Evolutionary conservation across 495 filamentous ascomycete species (phyloP).

Genomic region (Penicillium steckii): DNA sequence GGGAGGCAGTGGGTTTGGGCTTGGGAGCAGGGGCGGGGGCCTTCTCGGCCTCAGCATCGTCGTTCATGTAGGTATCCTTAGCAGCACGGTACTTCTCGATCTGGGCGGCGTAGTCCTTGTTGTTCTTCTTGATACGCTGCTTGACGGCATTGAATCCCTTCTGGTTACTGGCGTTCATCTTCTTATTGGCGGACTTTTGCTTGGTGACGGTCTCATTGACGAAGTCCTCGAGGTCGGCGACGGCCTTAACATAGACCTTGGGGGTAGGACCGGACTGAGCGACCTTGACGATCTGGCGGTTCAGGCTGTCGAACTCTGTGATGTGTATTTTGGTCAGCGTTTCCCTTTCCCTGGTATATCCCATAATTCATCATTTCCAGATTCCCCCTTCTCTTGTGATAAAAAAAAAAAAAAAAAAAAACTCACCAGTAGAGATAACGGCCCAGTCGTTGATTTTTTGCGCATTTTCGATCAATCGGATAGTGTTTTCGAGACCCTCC

Average conservation of each 20-base stretch:
- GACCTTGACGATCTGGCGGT: slow-evolving; percentile 81
- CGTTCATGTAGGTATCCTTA: slow-evolving; percentile 84
- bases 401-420: not conserved
- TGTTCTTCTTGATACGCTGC: slow-evolving; percentile 96
- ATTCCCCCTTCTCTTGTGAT: not conserved
- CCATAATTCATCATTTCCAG: slow-evolving; percentile 6
- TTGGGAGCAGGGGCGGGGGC: slow-evolving; percentile 40
- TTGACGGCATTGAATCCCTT: slow-evolving; percentile 94
- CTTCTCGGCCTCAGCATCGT: slow-evolving; percentile 67
- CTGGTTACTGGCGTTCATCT: slow-evolving; percentile 96
- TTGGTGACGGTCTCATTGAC: slow-evolving; percentile 92
- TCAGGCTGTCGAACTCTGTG: slow-evolving; percentile 95
- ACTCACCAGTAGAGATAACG: slow-evolving; percentile 81
- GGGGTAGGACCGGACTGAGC: slow-evolving; percentile 73
- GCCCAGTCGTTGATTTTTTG: slow-evolving; percentile 97
- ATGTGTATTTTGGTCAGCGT: slow-evolving; percentile 20
- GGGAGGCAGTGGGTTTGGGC: slow-evolving; percentile 36
- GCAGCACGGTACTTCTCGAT: slow-evolving; percentile 85
- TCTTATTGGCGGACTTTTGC: slow-evolving; percentile 94
- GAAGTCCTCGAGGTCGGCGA: slow-evolving; percentile 92
- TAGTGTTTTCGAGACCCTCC: slow-evolving; percentile 87
- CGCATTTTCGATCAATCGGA: slow-evolving; percentile 90
- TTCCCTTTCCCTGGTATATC: too few species aligned
- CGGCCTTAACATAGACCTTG: slow-evolving; percentile 86
- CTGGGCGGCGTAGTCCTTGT: slow-evolving; percentile 86